These are phyloP conservation scores for Phialemoniopsis sp. DNA, from an alignment of 2,329 filamentous ascomycete genomes.

Conservation along the genomic window DNA sequence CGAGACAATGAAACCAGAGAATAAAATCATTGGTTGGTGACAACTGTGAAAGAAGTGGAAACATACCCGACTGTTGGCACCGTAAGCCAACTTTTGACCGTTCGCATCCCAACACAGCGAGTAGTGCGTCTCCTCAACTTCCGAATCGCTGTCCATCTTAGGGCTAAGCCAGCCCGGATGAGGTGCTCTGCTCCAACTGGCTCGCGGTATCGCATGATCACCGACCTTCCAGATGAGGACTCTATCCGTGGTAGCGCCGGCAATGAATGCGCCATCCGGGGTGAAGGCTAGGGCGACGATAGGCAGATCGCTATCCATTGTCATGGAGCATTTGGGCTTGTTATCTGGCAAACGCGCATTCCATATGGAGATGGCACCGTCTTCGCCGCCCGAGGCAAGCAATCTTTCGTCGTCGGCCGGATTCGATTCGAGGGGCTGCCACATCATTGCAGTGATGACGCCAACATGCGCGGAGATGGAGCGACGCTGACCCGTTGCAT, in stretches of 20 bases:
- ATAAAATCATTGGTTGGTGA: background rate
- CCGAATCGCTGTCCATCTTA: conserved; percentile 43
- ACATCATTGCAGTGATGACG: conserved; percentile 52
- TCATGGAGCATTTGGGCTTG: conserved; percentile 56
- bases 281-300: conserved; percentile 59
- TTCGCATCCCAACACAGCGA: conserved; percentile 55
- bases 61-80: conserved; percentile 58
- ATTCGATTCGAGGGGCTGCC: conserved; percentile 50
- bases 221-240: conserved; percentile 64
- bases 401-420: conserved; percentile 45
- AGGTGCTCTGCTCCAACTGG: conserved; percentile 52
- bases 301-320: conserved; percentile 45
- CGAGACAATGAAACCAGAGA: background rate
- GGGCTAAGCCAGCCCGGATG: conserved; percentile 58
- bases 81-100: conserved; percentile 60
- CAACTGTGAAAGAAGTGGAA: background rate
- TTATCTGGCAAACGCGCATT: conserved; percentile 51
- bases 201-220: conserved; percentile 52
- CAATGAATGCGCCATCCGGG: conserved; percentile 59
- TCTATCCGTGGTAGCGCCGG: conserved; percentile 53
- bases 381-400: conserved; percentile 58
- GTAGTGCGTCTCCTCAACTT: conserved; percentile 59
- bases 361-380: conserved; percentile 60
- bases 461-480: conserved; percentile 57
- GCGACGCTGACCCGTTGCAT: conserved; percentile 46